Conservation (phyloP, 305 asterid genomes). For the Nicotiana rustica region DNA sequence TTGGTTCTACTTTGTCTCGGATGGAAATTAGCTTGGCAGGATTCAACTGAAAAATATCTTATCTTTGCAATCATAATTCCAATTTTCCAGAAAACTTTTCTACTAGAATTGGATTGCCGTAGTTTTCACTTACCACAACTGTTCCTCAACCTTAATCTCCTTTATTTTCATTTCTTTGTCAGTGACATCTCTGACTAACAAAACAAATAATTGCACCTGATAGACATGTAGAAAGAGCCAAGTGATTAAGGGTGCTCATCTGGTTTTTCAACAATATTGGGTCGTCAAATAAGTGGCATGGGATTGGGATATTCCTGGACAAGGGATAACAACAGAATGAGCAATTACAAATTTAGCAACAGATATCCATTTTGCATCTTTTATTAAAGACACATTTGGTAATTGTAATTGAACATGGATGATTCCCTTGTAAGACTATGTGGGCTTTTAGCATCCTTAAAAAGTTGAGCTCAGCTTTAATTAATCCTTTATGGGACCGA, state of each 20-base stretch:
- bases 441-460: neutral
- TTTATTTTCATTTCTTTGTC: neutral
- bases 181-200: neutral
- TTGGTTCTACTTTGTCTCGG: neutral
- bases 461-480: neutral
- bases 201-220: neutral
- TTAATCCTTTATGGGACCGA: neutral
- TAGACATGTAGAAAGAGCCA: neutral
- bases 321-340: neutral
- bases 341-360: neutral
- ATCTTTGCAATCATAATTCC: neutral
- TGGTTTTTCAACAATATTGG: neutral
- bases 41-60: neutral
- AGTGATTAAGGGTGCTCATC: neutral
- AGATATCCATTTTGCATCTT: neutral
- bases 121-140: neutral
- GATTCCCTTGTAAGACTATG: neutral
- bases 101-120: neutral
- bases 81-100: neutral
- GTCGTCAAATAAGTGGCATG: slow-evolving; percentile 6
- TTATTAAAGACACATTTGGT: neutral
- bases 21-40: neutral
- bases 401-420: neutral
- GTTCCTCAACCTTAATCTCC: slow-evolving; percentile 2
- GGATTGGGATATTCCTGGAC: neutral